phyloP scores from a whole-genome alignment of 1,139 yeast species.

The Lizanozyma gosingica region DNA sequence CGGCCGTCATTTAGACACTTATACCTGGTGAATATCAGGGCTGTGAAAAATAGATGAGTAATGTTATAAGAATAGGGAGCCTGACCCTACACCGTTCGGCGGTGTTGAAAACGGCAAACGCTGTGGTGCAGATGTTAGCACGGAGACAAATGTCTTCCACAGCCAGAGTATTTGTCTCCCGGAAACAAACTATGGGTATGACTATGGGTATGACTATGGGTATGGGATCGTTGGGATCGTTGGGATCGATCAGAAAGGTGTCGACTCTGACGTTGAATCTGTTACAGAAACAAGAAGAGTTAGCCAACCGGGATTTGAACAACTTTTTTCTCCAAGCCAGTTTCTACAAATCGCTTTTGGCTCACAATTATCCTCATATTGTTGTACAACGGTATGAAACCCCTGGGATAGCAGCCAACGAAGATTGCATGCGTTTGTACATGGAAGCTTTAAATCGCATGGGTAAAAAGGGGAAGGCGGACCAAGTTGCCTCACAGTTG shows the following conservation, averaged over 20 bases:
- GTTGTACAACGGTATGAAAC: slow-evolving; percentile 90
- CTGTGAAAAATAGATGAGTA: not conserved
- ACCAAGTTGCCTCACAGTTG: slow-evolving; percentile 34
- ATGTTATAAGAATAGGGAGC: not conserved
- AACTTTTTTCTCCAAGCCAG: slow-evolving; percentile 71
- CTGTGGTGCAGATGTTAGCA: not conserved
- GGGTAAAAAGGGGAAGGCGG: slow-evolving; percentile 77
- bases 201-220: too few relatives aligned
- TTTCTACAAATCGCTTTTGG: slow-evolving; percentile 64
- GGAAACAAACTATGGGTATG: too few relatives aligned
- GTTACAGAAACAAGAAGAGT: slow-evolving; percentile 44
- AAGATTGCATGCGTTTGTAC: slow-evolving; percentile 71
- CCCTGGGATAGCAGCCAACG: slow-evolving; percentile 75
- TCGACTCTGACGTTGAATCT: not conserved
- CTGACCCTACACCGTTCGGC: not conserved
- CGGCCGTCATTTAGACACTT: too few relatives aligned
- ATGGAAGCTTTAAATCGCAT: slow-evolving; percentile 68
- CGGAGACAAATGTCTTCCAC: not conserved
- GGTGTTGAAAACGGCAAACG: not conserved
- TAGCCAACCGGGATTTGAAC: slow-evolving; percentile 64
- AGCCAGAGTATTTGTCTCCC: too few relatives aligned
- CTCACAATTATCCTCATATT: slow-evolving; percentile 82
- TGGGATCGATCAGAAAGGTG: too few relatives aligned
- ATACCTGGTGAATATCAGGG: too few relatives aligned
- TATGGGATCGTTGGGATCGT: too few relatives aligned